A percentile compares a stretch with the other conserved stretches of the same genome.
These are phyloP conservation scores for Fusarium sp. DNA, from an alignment of 2,329 filamentous ascomycete species.

Conservation along the genomic window DNA sequence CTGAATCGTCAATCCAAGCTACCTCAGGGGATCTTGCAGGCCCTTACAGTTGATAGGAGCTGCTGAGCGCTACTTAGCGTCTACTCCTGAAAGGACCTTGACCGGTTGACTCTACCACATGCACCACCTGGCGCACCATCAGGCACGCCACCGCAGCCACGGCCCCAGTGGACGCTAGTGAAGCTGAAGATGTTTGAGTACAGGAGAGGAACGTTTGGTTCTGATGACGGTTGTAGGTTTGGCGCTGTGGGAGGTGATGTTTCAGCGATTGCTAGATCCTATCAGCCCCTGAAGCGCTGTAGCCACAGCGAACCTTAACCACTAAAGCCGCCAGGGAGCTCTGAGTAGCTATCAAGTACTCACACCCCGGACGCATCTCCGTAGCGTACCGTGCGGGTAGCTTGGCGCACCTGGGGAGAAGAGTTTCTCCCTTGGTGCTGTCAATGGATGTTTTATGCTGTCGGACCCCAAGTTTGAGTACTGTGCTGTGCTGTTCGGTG, in stretches of 20 bases:
- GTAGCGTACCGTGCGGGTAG: slow-evolving; percentile 45
- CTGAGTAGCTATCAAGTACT: slow-evolving; percentile 39
- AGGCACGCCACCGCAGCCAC: slow-evolving; percentile 50
- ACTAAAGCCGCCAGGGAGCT: slow-evolving; percentile 1
- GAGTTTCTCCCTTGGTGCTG: slow-evolving; percentile 34
- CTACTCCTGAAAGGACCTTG: slow-evolving; percentile 34
- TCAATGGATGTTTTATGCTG: slow-evolving; percentile 20
- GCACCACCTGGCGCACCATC: slow-evolving; percentile 40
- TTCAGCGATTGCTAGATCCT: slow-evolving; percentile 1
- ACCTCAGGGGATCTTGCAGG: slow-evolving; percentile 15
- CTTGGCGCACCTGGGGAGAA: slow-evolving; percentile 42
- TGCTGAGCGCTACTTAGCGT: slow-evolving; percentile 20
- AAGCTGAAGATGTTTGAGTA: slow-evolving; percentile 35
- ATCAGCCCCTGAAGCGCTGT: not conserved
- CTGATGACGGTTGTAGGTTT: slow-evolving; percentile 1
- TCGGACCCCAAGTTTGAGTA: slow-evolving; percentile 29
- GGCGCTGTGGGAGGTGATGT: slow-evolving; percentile 1
- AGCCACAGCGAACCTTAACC: not conserved
- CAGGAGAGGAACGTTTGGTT: slow-evolving; percentile 15
- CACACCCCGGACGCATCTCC: slow-evolving; percentile 30
- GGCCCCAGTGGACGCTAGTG: slow-evolving; percentile 47
- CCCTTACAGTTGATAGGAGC: slow-evolving; percentile 5
- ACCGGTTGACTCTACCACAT: slow-evolving; percentile 35
- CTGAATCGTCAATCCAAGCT: slow-evolving; percentile 1
- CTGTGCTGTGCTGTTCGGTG: slow-evolving; percentile 37